A percentile compares a stretch with the other conserved stretches of the same genome.
Conservation (phyloP, 176 grass and related monocot species). For the Zizania latifolia region DNA sequence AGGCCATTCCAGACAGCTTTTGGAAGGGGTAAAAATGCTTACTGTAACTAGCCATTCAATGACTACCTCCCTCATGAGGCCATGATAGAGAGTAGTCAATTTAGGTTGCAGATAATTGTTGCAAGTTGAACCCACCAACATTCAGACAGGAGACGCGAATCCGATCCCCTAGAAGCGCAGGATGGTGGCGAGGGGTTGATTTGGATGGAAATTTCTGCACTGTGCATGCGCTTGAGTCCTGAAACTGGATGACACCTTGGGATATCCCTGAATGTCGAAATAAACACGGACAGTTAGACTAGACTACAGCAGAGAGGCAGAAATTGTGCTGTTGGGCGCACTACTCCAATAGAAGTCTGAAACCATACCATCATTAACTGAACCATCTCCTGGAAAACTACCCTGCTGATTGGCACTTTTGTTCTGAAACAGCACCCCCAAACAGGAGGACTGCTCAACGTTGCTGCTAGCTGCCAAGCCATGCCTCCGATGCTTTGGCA, state of each 20-base stretch:
- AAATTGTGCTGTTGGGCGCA: not conserved
- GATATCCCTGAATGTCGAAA: constrained; percentile 27
- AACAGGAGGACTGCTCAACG: constrained; percentile 27
- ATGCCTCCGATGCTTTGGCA: constrained; percentile 32
- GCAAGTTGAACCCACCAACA: constrained; percentile 55
- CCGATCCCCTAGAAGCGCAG: constrained; percentile 29
- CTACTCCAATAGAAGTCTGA: not conserved
- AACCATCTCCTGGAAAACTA: constrained; percentile 16
- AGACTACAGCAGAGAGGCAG: not conserved
- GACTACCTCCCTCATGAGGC: constrained; percentile 7
- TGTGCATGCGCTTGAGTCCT: constrained; percentile 18
- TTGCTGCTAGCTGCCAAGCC: constrained; percentile 14
- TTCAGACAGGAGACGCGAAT: constrained; percentile 50
- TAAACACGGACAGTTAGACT: not conserved
- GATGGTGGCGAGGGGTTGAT: constrained; percentile 13
- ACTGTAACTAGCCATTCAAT: constrained; percentile 27
- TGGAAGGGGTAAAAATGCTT: not conserved
- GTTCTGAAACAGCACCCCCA: constrained; percentile 16
- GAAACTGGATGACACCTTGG: constrained; percentile 11
- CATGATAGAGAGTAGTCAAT: constrained; percentile 15
- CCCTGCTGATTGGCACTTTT: not conserved
- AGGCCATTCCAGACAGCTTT: constrained; percentile 3
- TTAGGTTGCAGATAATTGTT: constrained; percentile 17
- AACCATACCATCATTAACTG: constrained; percentile 27
- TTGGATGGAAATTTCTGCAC: constrained; percentile 36